phyloP scores from a whole-genome alignment of 1,284 basidiomycete species.

The Cryptococcus maquisensis region DNA sequence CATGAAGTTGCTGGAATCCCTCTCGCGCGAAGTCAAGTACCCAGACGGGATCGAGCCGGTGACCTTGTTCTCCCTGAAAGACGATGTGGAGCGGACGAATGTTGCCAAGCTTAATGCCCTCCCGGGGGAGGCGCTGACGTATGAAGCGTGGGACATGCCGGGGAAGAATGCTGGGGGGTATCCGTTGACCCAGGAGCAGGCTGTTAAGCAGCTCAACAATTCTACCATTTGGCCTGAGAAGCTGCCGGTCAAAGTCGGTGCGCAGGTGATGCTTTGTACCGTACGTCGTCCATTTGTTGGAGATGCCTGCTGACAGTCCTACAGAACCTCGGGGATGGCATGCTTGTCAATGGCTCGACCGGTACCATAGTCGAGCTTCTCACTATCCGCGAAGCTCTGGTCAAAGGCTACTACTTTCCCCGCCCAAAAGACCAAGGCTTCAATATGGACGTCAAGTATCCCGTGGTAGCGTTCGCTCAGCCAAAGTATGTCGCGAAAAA shows the following conservation, averaged over 20 bases:
- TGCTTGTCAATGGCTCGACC: constrained; percentile 23
- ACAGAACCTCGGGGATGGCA: constrained; percentile 24
- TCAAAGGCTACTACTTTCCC: constrained; percentile 10
- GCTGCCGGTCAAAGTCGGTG: constrained; percentile 30
- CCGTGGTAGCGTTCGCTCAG: constrained; percentile 32
- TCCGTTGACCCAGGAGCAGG: constrained; percentile 11
- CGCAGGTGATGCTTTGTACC: constrained; percentile 39
- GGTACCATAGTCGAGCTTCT: constrained; percentile 24
- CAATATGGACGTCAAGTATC: constrained; percentile 10
- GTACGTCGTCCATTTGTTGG: constrained; percentile 15
- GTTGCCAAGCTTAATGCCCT: constrained; percentile 18
- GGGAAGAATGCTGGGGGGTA: constrained; percentile 22
- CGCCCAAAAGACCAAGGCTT: constrained; percentile 1
- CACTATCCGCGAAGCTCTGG: constrained; percentile 14
- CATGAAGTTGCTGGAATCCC: constrained; percentile 12
- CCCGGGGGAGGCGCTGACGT: constrained; percentile 8
- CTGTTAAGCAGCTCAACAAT: constrained; percentile 24
- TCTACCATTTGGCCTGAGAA: constrained; percentile 28
- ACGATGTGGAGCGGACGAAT: constrained; percentile 31
- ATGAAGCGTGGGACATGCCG: constrained; percentile 18
- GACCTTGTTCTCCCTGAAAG: constrained; percentile 27
- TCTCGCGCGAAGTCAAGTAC: constrained; percentile 24
- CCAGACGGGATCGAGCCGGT: constrained; percentile 37
- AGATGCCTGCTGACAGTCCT: not conserved
- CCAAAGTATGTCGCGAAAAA: constrained; percentile 13